Conservation (phyloP, 2,329 filamentous ascomycete species). For the Monosporascus cannonballus region DNA sequence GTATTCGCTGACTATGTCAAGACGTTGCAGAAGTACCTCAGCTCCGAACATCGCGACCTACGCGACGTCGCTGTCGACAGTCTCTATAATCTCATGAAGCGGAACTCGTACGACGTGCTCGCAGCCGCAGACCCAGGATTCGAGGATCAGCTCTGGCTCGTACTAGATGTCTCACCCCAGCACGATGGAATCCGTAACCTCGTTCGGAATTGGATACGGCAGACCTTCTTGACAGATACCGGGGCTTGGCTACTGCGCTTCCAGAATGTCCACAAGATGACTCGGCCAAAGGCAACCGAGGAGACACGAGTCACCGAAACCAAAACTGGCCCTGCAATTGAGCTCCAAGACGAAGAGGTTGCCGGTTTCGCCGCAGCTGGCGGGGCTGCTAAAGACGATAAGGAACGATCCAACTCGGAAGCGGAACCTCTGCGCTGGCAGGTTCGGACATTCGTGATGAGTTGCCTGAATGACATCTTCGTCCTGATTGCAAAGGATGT, state of each 20-base stretch:
- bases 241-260: slow-evolving; percentile 82
- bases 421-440: slow-evolving; percentile 94
- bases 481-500: slow-evolving; percentile 72
- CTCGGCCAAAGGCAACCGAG: slow-evolving; percentile 59
- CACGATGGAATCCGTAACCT: slow-evolving; percentile 82
- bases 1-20: slow-evolving; percentile 80
- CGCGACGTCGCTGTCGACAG: slow-evolving; percentile 80
- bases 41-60: slow-evolving; percentile 61
- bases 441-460: slow-evolving; percentile 88
- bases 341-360: slow-evolving; percentile 92
- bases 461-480: slow-evolving; percentile 79
- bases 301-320: slow-evolving; percentile 38
- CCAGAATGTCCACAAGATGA: slow-evolving; percentile 85
- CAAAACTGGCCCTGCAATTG: slow-evolving; percentile 53
- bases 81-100: slow-evolving; percentile 90
- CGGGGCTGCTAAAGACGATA: slow-evolving; percentile 48
- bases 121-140: slow-evolving; percentile 68
- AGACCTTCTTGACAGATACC: slow-evolving; percentile 77
- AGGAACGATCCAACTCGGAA: slow-evolving; percentile 47
- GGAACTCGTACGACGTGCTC: slow-evolving; percentile 78
- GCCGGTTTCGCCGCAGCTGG: slow-evolving; percentile 84
- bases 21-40: slow-evolving; percentile 70
- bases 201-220: slow-evolving; percentile 86
- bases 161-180: slow-evolving; percentile 69
- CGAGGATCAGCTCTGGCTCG: slow-evolving; percentile 88